Percentiles rank a stretch among this genome's conserved stretches.
Conservation (phyloP, 2,329 filamentous ascomycete genomes). For the Incumbomyces delicatus region DNA sequence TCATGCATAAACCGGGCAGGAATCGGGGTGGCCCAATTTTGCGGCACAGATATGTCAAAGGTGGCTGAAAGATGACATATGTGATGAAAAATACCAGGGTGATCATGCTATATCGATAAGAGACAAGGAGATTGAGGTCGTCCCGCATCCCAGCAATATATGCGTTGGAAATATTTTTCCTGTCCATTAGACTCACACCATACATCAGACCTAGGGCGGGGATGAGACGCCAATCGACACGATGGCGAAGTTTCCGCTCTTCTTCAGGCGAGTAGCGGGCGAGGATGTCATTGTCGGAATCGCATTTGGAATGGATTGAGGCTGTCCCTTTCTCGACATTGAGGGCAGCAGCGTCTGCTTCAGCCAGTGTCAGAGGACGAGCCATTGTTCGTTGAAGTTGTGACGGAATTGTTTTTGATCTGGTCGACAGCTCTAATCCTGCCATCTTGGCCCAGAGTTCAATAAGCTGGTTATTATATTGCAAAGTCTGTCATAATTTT, state of each 20-base stretch:
- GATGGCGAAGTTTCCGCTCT: slow-evolving; percentile 18
- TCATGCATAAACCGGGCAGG: slow-evolving; percentile 9
- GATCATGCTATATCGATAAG: slow-evolving; percentile 37
- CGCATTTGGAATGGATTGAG: too few species aligned
- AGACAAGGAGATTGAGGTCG: slow-evolving; percentile 23
- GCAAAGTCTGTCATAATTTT: too few species aligned
- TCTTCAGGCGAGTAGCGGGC: not conserved
- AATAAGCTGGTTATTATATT: too few species aligned
- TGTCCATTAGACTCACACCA: slow-evolving; percentile 67
- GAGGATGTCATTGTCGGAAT: not conserved
- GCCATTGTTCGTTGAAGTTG: too few species aligned
- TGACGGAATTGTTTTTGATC: too few species aligned
- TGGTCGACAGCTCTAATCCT: too few species aligned
- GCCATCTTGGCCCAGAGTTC: too few species aligned
- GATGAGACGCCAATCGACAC: slow-evolving; percentile 58
- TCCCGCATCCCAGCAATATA: slow-evolving; percentile 51
- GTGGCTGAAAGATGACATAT: slow-evolving; percentile 62
- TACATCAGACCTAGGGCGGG: slow-evolving; percentile 57
- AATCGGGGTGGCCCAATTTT: slow-evolving; percentile 44
- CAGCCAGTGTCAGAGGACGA: too few species aligned
- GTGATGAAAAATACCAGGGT: slow-evolving; percentile 65
- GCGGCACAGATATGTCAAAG: slow-evolving; percentile 57
- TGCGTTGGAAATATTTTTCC: slow-evolving; percentile 63
- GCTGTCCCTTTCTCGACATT: too few species aligned
- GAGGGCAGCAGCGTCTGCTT: too few species aligned